Base-by-base conservation (phyloP, 192 early-diverging fungal genomes). In the Rhizophagus clarus region DNA sequence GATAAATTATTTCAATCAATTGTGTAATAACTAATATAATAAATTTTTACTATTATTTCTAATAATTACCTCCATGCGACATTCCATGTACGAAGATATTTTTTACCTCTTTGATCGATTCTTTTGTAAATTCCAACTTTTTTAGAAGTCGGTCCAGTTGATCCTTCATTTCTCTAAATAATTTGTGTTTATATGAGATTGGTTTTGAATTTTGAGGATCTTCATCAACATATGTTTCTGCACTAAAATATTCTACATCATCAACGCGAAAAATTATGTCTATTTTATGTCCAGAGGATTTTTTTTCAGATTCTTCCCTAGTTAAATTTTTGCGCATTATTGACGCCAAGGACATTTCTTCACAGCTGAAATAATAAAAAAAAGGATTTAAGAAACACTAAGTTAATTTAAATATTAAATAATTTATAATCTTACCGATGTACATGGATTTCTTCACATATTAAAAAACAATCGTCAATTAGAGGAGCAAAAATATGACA, bases 281-380 rank as follows among this genome's bases (percentile, higher is more conserved):
- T 14, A 61, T 61, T 74, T 61, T 74, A 49, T 74, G 73, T 61
- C 51, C 47, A 51, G 56, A 74, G 51, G n/a, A 24, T 61, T 74
- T 71, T 29, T 74, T 74, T 74, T 74, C 73, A 28, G 73, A 61
- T 34, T 61, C 73, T 22, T 74, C 73, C 32, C 73, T 74, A 60
- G 31, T n/a, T 74, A 74, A 31, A 31, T 74, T 74, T 32, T 74
- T 61, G 20, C 51, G 51, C 31, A 29, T 31, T 24, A 34, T 74
- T 24, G 73, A 74, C 0, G 73, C 73, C 73, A 74, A 61, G 9
- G 51, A 74, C 31, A 74, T 74, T 31, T 74, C 31, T 74, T 74
- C 51, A 74, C 29, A 22, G 4, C 73, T 74, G 73, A 61, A 74
- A 10, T 26, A 15, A 29, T 29, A 67, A 29, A 67, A 67, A 29